Base-by-base conservation (phyloP, 371 early-diverging fungal species). In the Cokeromyces recurvatus region DNA sequence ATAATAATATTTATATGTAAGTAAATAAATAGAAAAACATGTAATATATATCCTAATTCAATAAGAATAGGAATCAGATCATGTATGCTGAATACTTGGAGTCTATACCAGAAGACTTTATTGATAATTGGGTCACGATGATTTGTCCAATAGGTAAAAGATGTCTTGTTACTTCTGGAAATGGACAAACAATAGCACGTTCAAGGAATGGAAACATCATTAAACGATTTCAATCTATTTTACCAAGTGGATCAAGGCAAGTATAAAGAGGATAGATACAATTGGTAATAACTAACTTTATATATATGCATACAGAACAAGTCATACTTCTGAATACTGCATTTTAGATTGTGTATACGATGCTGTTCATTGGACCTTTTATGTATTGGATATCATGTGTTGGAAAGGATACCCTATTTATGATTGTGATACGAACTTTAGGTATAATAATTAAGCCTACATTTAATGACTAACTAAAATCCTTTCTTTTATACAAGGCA, bases 291-390 rank as follows among this genome's bases (percentile, higher is more conserved):
- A 16, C 15, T 21, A 6, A 22, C 43, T 20, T 11, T 29, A 38
- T 8, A 35, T 12, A 43, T 16, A 32, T 21, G 23, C 2, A 23
- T 34, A 14, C 4, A 50, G 52, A 31, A 11, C 32, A 10, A 43
- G 38, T 32, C 51, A 35, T 20, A 42, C 48, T n/a, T 59, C 77
- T 7, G 78, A 78, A 38, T 77, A 77, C 41, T 77, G 80, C 55
- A 75, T 81, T 6, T 57, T 83, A 17, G 84, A 83, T 38, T 83
- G 84, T 53, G 67, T 83, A 2, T 83, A 76, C 46, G 79, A 81
- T 49, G 63, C 73, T 2, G 54, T 57, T 6, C 66, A 74, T 14
- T 66, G 74, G 62, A 80, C 78, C 11, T 83, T 74, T 46, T 81
- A 81, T 57, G 74, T 81, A 1, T 37, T 83, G 22, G 84, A 83